Conservation (phyloP, 768 basidiomycete species). For the Tubosaeta brunneosetosa region DNA sequence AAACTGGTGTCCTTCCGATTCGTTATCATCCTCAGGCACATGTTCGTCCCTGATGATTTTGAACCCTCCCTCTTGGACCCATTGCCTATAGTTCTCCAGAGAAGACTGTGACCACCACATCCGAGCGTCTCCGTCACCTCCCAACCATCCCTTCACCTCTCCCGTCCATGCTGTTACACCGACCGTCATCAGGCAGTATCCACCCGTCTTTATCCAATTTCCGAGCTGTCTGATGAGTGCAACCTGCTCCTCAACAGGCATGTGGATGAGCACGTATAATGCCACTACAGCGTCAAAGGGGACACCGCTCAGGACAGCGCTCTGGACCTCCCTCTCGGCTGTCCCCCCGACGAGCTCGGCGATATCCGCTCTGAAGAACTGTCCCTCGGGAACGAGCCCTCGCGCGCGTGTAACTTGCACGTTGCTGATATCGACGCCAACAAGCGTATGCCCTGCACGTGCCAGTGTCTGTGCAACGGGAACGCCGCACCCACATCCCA, state of each 20-base stretch:
- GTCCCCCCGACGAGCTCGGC: background rate
- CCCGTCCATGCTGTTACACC: constrained; percentile 1
- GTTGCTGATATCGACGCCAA: constrained; percentile 4
- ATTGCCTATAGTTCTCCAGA: constrained; percentile 8
- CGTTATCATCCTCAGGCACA: constrained; percentile 1
- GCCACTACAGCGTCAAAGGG: constrained; percentile 2
- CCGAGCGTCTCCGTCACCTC: background rate
- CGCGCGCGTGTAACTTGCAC: constrained; percentile 8
- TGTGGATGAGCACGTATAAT: constrained; percentile 5
- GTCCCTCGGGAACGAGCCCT: constrained; percentile 1
- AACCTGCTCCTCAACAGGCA: constrained; percentile 7
- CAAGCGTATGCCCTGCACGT: constrained; percentile 4
- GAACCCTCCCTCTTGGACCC: constrained; percentile 2
- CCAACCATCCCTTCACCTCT: constrained; percentile 2
- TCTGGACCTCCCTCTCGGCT: background rate
- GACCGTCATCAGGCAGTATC: constrained; percentile 8
- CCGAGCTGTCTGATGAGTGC: constrained; percentile 11
- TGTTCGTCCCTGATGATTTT: constrained; percentile 10
- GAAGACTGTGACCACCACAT: constrained; percentile 5
- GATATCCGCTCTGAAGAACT: constrained; percentile 8
- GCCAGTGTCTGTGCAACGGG: background rate
- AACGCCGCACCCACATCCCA: constrained; percentile 10
- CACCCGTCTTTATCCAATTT: constrained; percentile 13
- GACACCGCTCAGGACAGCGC: background rate
- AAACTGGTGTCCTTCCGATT: constrained; percentile 7